Evolutionary conservation across 2,329 filamentous ascomycete genomes (phyloP), one percentile per base, ranked within the genome.

Genomic region (Rhynchosporium secalis): DNA sequence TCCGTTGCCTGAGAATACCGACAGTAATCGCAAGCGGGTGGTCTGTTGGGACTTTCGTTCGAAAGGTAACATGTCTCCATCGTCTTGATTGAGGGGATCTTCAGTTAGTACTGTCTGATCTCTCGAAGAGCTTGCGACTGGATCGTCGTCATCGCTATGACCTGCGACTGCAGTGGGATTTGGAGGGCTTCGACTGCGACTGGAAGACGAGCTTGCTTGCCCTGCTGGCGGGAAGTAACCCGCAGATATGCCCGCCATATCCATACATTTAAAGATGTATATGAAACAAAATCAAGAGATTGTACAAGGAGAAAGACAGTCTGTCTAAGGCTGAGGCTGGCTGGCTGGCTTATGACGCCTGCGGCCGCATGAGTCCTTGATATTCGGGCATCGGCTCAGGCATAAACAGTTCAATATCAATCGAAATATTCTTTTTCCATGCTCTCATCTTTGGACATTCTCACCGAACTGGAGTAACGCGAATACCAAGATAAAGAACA

Each of bases 41-140:
- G 66, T 60, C 33, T 68, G 68, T 64, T 81, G 88, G 68, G 85
- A 82, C 66, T 85, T 88, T 72, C 89, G 86, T 78, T 91, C 91
- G 78, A 91, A 92, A 40, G 88, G 89, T 58, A 90, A 76, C 33
- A 81, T 78, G 54, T 83, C 79, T 60, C 77, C 75, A 40, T 83
- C 72, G 48, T 79, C 77, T 56, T 78, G 76, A 60, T 79, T 77
- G 62, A 87, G 75, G 26, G 86, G 84, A 72, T 88, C 85, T 54
- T 84, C 79, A 48, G 77, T 78, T 58, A 88, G 77, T 41, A 85
- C 66, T 57, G 75, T 73, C 58, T 70, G 70, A 46, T 72, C 70
- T 67, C 65, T 68, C 7, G 66, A 63, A 61, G 68, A 65, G 64
- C 61, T 69, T 65, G 69, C 65, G 64, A 70, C 67, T 51, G 71